phyloP scores from a whole-genome alignment of 108 stramenopile genomes.

The Discostella stelligeroides region DNA sequence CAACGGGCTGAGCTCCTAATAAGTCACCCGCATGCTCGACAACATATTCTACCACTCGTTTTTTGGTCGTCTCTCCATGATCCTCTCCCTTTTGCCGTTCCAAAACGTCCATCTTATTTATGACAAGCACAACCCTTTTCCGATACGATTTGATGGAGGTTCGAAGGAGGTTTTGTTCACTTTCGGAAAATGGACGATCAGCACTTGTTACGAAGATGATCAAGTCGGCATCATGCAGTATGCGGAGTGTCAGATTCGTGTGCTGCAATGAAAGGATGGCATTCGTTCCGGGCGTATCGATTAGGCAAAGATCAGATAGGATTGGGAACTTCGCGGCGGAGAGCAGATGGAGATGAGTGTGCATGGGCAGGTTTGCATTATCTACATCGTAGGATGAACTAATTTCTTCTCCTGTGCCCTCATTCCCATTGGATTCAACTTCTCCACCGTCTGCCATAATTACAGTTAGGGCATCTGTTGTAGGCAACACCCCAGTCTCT shows the following conservation, averaged over 20 bases:
- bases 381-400: not conserved
- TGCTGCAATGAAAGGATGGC: slow-evolving; percentile 71
- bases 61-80: slow-evolving; percentile 65
- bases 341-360: slow-evolving; percentile 38
- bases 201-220: slow-evolving; percentile 87
- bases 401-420: not conserved
- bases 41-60: slow-evolving; percentile 77
- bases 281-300: slow-evolving; percentile 90
- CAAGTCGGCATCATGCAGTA: slow-evolving; percentile 81
- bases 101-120: slow-evolving; percentile 90
- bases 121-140: slow-evolving; percentile 75
- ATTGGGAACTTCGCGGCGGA: slow-evolving; percentile 55
- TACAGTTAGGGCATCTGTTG: slow-evolving; percentile 78
- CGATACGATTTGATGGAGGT: slow-evolving; percentile 68
- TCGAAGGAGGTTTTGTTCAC: slow-evolving; percentile 61
- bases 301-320: slow-evolving; percentile 68
- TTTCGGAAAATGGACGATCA: slow-evolving; percentile 83
- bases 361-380: slow-evolving; percentile 5
- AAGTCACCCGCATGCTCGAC: slow-evolving; percentile 68
- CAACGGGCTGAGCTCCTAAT: slow-evolving; percentile 70
- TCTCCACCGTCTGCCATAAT: slow-evolving; percentile 41
- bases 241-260: slow-evolving; percentile 63
- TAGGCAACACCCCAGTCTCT: slow-evolving; percentile 80
- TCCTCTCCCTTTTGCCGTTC: slow-evolving; percentile 60
- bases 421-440: not conserved